These are phyloP conservation scores for Rhodofomes roseus DNA, from an alignment of 1,284 basidiomycete species.

Conservation along the genomic window DNA sequence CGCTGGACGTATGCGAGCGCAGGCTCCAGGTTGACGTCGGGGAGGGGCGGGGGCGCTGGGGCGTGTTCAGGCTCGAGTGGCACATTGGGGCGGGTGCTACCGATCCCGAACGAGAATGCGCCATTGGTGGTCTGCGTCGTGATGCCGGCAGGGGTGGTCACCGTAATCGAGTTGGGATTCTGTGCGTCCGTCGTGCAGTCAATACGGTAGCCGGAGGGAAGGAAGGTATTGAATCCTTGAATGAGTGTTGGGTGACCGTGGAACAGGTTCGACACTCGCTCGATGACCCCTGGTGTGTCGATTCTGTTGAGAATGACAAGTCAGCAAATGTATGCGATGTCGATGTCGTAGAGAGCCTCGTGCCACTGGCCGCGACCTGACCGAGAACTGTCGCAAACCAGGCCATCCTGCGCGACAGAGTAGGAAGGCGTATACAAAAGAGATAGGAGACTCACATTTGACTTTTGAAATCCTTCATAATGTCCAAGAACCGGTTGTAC, in stretches of 20 bases:
- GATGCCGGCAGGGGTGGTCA: slow-evolving; percentile 80
- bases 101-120: slow-evolving; percentile 12
- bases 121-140: slow-evolving; percentile 35
- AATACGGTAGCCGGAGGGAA: slow-evolving; percentile 93
- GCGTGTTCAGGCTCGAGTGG: neutral
- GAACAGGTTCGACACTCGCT: slow-evolving; percentile 92
- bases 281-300: slow-evolving; percentile 96
- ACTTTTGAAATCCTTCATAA: slow-evolving; percentile 98
- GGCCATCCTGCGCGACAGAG: too few relatives aligned
- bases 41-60: neutral
- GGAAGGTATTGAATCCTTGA: slow-evolving; percentile 97
- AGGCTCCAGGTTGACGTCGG: slow-evolving; percentile 42
- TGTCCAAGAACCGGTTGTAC: slow-evolving; percentile 93
- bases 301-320: slow-evolving; percentile 52
- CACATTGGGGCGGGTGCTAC: neutral
- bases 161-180: slow-evolving; percentile 71
- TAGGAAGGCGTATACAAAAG: too few relatives aligned
- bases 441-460: slow-evolving; percentile 46
- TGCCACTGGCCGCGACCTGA: too few relatives aligned
- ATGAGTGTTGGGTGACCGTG: slow-evolving; percentile 89
- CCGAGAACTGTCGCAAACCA: too few relatives aligned
- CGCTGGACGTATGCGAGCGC: slow-evolving; percentile 96
- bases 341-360: too few relatives aligned
- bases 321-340: neutral
- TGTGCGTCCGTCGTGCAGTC: slow-evolving; percentile 65